Base-by-base conservation (phyloP, 345 rosid species). In the Gossypium stocksii region DNA sequence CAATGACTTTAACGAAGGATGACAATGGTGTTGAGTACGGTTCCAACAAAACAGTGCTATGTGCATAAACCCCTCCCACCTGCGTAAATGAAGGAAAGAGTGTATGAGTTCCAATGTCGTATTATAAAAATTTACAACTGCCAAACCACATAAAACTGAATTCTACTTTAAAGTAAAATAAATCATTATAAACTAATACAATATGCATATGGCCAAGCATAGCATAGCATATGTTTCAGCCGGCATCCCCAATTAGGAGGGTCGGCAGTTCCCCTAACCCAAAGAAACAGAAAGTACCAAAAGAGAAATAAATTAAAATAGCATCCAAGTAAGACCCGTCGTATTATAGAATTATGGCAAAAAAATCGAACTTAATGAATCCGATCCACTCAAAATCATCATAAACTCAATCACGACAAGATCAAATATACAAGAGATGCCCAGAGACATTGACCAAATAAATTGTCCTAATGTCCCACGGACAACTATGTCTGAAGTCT, bases 31-130 rank as follows among this genome's bases (percentile, higher is more conserved):
- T 68, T 76, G 73, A 56, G 70, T 73, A 66, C 46, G 75, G 44
- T 65, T 70, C 93, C 93, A 89, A 62, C 58, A 44, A 67, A 64
- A 70, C 54, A 85, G 83, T 23, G 90, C 85, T 12, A 78, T 68
- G 56, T 86, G 92, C 20, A 77, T 78, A 84, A 86, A 86, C 45
- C 92, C 92, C 79, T 85, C 90, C 92, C 92, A 86, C 81, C 92
- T 88, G 87, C 17, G 11, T 54, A 41, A 77, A 74, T 23, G 20
- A 58, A 67, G 23, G 27, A 43, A 66, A 66, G 17, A n/a, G 48
- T 3, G 53, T 66, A 43, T 57, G 20, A 74, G 66, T 57, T 58
- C 12, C 2, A 56, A 56, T 9, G 60, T 20, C 27, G 4, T 20
- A 25, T 13, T 57, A 41, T 58, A 43, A 58, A 20, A 23, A 59